These are phyloP conservation scores for Euptelea pleiosperma DNA, from an alignment of 164 flowering plant genomes.

Conservation along the genomic window DNA sequence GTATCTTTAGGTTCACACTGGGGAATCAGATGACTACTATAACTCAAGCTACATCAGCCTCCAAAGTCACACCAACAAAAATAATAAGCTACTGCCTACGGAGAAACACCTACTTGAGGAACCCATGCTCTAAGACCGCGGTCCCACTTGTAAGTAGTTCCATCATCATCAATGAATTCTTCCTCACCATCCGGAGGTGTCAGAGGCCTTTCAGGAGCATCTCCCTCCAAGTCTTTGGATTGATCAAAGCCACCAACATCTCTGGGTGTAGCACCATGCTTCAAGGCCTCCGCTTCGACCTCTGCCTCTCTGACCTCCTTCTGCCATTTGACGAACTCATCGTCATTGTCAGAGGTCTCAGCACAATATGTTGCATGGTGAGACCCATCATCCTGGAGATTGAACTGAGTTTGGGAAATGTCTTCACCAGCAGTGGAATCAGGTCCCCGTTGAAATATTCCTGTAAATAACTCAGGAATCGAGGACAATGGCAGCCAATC, in stretches of 20 bases:
- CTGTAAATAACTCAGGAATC: slow-evolving; percentile 52
- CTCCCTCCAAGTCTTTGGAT: slow-evolving; percentile 19
- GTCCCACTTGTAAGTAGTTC: slow-evolving; percentile 93
- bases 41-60: too few species aligned
- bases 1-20: too few species aligned
- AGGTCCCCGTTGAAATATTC: slow-evolving; percentile 18
- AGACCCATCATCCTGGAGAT: not conserved
- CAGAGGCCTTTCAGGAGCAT: slow-evolving; percentile 53
- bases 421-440: slow-evolving; percentile 34
- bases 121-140: slow-evolving; percentile 79
- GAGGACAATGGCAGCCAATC: slow-evolving; percentile 83
- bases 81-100: too few species aligned
- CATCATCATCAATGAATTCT: slow-evolving; percentile 96
- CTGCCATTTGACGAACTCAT: slow-evolving; percentile 82
- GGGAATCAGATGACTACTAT: too few species aligned
- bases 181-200: slow-evolving; percentile 96
- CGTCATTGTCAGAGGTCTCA: slow-evolving; percentile 44
- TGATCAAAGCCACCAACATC: slow-evolving; percentile 18
- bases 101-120: slow-evolving; percentile 68
- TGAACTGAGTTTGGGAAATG: not conserved
- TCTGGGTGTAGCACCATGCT: slow-evolving; percentile 19
- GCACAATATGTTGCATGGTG: slow-evolving; percentile 15
- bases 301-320: slow-evolving; percentile 71
- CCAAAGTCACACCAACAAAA: too few species aligned
- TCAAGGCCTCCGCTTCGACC: slow-evolving; percentile 41